Base-by-base conservation (phyloP, 371 early-diverging fungal species). In the Racocetra persica region DNA sequence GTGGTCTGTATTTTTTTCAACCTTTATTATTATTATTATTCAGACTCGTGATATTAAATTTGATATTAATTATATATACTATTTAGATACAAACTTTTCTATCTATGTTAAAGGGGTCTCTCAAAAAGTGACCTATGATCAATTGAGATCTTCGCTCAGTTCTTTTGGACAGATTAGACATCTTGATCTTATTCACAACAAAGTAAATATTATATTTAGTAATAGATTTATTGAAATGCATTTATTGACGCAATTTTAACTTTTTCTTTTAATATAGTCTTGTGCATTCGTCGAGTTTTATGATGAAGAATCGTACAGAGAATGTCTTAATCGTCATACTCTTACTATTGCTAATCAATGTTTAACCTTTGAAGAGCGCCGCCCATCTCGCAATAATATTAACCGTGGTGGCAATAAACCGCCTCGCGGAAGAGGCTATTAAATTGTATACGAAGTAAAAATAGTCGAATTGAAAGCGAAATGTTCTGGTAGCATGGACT, bases 301-400 rank as follows among this genome's bases (percentile, higher is more conserved):
- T 38, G 70, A 76, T 18, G 2, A 41, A 1, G 79, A 79, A 32
- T 36, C 79, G 14, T 79, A 65, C 45, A 28, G 36, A 36, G 24
- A n/a, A 18, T 69, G 70, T n/a, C 71, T 79, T n/a, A 55, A 41
- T 57, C 70, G 70, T 2, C 69, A 70, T 11, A 45, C 52, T 13
- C 22, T 79, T 22, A 28, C 10, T 6, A 32, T 79, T 38, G 71
- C 57, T 6, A 24, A 32, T 2, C 45, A 45, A 32, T 32, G 11
- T 70, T 38, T 79, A n/a, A 38, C 11, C 59, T 70, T 45, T 16
- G 79, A 79, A 70, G 79, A 67, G n/a, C 79, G 79, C 4, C 79
- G 79, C n/a, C 18, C n/a, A 24, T 45, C 45, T 45, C 45, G 45
- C 45, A 45, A 45, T 45, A 20, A 26, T 5, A 8, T 18, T n/a